These are phyloP conservation scores for Talaromyces ruber DNA, from an alignment of 495 filamentous ascomycete genomes.

Conservation along the genomic window DNA sequence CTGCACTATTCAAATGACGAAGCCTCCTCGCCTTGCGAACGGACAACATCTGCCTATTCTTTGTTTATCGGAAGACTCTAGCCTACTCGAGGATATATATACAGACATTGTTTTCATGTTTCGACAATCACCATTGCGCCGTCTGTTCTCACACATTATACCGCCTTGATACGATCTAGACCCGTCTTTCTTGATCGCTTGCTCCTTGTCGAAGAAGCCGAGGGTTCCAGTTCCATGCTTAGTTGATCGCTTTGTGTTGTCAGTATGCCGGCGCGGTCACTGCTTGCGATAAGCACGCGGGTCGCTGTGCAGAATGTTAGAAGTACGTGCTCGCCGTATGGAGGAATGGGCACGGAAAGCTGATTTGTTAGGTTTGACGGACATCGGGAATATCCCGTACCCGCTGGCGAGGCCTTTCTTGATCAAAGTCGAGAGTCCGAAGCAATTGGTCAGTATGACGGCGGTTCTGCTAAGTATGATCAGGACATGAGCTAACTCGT, in stretches of 20 bases:
- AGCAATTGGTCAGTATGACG: slow-evolving; percentile 47
- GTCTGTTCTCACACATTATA: background rate
- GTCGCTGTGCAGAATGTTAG: slow-evolving; percentile 39
- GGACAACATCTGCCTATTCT: background rate
- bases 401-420: slow-evolving; percentile 50
- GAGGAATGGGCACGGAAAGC: background rate
- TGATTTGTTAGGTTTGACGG: slow-evolving; percentile 36
- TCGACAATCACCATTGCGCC: background rate
- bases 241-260: background rate
- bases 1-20: background rate
- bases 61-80: background rate
- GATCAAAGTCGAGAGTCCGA: slow-evolving; percentile 52
- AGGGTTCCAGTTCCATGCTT: background rate
- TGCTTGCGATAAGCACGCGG: slow-evolving; percentile 31
- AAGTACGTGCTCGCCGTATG: slow-evolving; percentile 17
- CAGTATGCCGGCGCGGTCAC: slow-evolving; percentile 34
- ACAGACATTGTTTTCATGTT: background rate
- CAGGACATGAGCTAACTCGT: background rate
- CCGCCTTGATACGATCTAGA: background rate
- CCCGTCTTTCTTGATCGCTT: background rate
- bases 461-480: background rate
- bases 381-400: slow-evolving; percentile 61
- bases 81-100: background rate
- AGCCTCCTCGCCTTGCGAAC: background rate
- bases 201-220: background rate